A percentile compares a stretch with the other conserved stretches of the same genome.
Evolutionary conservation across 2,329 filamentous ascomycete genomes (phyloP).

Genomic region (Aspergillus intermedius): DNA sequence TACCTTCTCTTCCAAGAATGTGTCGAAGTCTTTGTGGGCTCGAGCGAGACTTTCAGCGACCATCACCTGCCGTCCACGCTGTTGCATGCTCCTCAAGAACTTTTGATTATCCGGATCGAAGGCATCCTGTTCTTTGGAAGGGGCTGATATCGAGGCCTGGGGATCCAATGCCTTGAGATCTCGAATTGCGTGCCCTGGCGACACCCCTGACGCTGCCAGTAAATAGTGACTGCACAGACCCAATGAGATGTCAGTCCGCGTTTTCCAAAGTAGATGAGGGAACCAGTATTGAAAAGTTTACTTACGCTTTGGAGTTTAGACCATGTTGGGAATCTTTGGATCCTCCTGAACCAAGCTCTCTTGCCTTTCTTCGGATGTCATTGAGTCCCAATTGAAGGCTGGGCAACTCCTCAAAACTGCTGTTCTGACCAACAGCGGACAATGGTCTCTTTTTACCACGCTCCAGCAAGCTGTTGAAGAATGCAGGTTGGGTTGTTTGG

Average conservation of each 20-base stretch:
- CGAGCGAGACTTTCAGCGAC: conserved; percentile 85
- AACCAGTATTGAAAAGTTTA: conserved; percentile 4
- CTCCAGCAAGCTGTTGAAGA: conserved; percentile 60
- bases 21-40: conserved; percentile 85
- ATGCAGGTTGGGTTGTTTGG: conserved; percentile 47
- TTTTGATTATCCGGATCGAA: conserved; percentile 56
- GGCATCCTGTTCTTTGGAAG: conserved; percentile 29
- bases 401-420: conserved; percentile 68
- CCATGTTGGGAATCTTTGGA: conserved; percentile 39
- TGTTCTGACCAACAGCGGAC: conserved; percentile 52
- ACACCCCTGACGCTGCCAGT: conserved; percentile 86
- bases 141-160: conserved; percentile 50
- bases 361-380: conserved; percentile 72
- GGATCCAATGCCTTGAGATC: conserved; percentile 76
- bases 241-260: not conserved
- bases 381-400: conserved; percentile 84
- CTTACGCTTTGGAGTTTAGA: conserved; percentile 49
- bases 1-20: conserved; percentile 88
- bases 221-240: conserved; percentile 66
- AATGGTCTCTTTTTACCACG: conserved; percentile 62
- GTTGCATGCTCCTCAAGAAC: conserved; percentile 79
- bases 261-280: not conserved
- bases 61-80: conserved; percentile 84
- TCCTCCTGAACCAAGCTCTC: conserved; percentile 65
- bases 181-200: conserved; percentile 75